A percentile compares a stretch with the other conserved stretches of the same genome.
Evolutionary conservation across 257 asterid species (phyloP).

Genomic region (Solanum etuberosum): DNA sequence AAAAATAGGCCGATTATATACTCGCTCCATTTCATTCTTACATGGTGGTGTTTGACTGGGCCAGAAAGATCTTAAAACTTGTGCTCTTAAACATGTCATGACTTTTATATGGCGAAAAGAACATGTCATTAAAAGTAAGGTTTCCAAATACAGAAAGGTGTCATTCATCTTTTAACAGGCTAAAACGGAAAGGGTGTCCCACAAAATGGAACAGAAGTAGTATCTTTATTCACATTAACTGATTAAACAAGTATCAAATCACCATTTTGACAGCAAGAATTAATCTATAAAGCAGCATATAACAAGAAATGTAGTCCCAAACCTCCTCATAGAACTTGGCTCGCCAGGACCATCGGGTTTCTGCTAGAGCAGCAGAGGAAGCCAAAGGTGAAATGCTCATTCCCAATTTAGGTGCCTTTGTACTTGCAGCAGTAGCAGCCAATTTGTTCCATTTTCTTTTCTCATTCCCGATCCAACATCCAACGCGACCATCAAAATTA

Average conservation of each 20-base stretch:
- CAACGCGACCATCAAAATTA: conserved; percentile 45
- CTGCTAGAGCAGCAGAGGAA: conserved; percentile 47
- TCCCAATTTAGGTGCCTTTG: conserved; percentile 40
- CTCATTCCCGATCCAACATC: conserved; percentile 48
- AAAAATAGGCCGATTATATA: not conserved
- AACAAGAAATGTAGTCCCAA: conserved; percentile 4
- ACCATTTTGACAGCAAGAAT: not conserved
- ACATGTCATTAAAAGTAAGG: not conserved
- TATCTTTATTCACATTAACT: not conserved
- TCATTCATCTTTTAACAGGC: not conserved
- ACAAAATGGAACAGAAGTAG: not conserved
- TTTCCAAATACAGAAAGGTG: not conserved
- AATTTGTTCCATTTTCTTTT: conserved; percentile 26
- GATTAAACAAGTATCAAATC: not conserved
- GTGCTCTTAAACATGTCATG: not conserved
- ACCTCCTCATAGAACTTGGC: conserved; percentile 67
- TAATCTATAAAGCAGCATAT: not conserved
- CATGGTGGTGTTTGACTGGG: not conserved
- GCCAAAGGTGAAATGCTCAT: conserved; percentile 56
- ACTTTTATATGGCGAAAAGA: not conserved
- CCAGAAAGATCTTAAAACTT: not conserved
- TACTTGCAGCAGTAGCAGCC: conserved; percentile 11
- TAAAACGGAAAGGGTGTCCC: not conserved
- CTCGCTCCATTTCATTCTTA: not conserved
- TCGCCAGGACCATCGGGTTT: conserved; percentile 31